These are phyloP conservation scores for Brassica hybrid DNA, from an alignment of 441 rosid genomes.

Conservation along the genomic window DNA sequence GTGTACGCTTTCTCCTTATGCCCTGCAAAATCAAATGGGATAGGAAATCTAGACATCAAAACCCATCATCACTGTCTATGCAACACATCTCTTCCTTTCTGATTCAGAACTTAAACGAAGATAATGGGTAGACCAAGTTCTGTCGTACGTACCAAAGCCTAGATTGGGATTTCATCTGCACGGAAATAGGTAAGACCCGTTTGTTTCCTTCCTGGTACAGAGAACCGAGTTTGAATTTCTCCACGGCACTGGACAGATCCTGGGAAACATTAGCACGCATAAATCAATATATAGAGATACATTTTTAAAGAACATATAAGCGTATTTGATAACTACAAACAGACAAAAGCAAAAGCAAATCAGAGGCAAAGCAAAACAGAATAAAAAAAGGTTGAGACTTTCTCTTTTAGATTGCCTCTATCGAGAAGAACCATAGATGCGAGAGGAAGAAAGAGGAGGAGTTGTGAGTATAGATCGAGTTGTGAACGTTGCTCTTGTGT, in stretches of 20 bases:
- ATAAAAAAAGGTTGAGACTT: too few species aligned
- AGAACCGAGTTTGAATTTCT: conserved; percentile 59
- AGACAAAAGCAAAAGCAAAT: not conserved
- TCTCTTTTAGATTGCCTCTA: too few species aligned
- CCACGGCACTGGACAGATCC: conserved; percentile 66
- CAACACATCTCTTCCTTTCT: not conserved
- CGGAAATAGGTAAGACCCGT: conserved; percentile 37
- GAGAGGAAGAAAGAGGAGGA: too few species aligned
- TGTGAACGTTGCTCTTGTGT: too few species aligned
- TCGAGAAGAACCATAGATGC: too few species aligned
- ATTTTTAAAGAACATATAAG: too few species aligned
- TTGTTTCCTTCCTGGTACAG: conserved; percentile 43
- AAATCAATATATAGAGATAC: not conserved
- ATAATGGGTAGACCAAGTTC: not conserved
- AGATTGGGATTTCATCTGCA: conserved; percentile 56
- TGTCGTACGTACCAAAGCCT: conserved; percentile 53
- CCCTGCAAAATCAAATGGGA: conserved; percentile 42
- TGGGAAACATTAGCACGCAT: conserved; percentile 36
- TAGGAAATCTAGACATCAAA: too few species aligned
- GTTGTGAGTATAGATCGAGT: too few species aligned
- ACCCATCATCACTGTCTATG: conserved; percentile 10
- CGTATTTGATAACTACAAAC: not conserved
- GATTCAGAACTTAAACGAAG: not conserved
- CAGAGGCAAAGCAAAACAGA: too few species aligned
- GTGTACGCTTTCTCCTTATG: conserved; percentile 63